A percentile compares a stretch with the other conserved stretches of the same genome.
Conservation (phyloP, 2,329 filamentous ascomycete genomes). For the Fusarium bactridioides region DNA sequence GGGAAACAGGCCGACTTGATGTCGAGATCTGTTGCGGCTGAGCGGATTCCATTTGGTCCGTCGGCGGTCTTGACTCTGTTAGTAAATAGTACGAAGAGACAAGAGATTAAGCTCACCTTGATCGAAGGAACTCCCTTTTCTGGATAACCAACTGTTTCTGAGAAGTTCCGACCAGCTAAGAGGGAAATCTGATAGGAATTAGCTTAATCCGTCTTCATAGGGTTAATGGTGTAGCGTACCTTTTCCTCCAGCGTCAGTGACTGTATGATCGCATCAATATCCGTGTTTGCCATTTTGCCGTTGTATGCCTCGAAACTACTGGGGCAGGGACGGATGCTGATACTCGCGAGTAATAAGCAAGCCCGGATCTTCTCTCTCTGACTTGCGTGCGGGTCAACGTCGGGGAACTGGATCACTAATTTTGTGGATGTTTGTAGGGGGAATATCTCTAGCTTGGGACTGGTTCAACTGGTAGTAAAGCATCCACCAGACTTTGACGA, state of each 20-base stretch:
- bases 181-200: conserved; percentile 25
- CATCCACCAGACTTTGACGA: background rate
- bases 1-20: conserved; percentile 46
- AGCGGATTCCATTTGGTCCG: conserved; percentile 48
- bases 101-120: background rate
- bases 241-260: conserved; percentile 34
- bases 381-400: background rate
- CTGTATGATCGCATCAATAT: conserved; percentile 18
- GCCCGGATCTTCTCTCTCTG: background rate
- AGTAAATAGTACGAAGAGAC: background rate
- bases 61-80: conserved; percentile 34
- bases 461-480: background rate
- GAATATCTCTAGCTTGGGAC: background rate
- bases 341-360: background rate
- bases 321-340: background rate
- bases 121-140: conserved; percentile 33
- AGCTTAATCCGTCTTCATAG: background rate
- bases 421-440: background rate
- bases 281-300: conserved; percentile 4
- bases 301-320: background rate
- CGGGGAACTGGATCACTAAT: background rate
- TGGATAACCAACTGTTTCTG: conserved; percentile 27
- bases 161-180: conserved; percentile 37
- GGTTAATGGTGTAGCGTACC: background rate
- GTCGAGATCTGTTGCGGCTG: conserved; percentile 41